Base-by-base conservation (phyloP, 441 rosid genomes). In the Viola pubescens region DNA sequence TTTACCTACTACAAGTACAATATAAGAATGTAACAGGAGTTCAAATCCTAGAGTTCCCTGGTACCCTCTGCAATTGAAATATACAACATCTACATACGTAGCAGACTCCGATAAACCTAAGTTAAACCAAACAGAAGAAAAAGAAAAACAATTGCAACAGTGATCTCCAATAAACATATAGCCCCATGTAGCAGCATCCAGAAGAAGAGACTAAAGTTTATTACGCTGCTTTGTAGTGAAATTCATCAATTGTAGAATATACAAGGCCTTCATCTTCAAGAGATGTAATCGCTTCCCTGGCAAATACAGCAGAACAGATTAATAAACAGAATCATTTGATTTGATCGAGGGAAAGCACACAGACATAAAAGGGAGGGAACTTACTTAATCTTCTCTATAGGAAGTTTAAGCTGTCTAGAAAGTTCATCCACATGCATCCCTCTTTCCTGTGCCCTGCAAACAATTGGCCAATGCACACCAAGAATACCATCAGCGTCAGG, bases 161-260 rank as follows among this genome's bases (percentile, higher is more conserved):
- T 26, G 2, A 26, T 26, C 34, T 26, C 46, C 10, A 43, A 2
- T 43, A 43, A 43, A 43, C 7, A 2, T 6, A 43, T 6, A 43
- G 7, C 8, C 46, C 46, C 7, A 43, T 0, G 10, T 6, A 9
- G 8, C 3, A 43, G 10, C 3, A 3, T 46, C n/a, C 49, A 8
- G 49, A 6, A 46, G 49, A 26, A 26, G 2, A 26, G 34, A 26
- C 34, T 26, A 26, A 26, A 59, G 66, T 79, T 75, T 69, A 76
- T 56, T 77, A 37, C 65, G 91, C 88, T 47, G 89, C 82, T 77
- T 92, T 85, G 78, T 78, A 92, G 76, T 89, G 98, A 68, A 77
- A 87, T 61, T 92, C 94, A 12, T 92, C 98, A 9, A 91, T 82
- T 52, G 97, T 89, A 7, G 98, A 91, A 73, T 91, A 91, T 59